A percentile compares a stretch with the other conserved stretches of the same genome.
Conservation (phyloP, 2,329 filamentous ascomycete species). For the Alternaria longipes region DNA sequence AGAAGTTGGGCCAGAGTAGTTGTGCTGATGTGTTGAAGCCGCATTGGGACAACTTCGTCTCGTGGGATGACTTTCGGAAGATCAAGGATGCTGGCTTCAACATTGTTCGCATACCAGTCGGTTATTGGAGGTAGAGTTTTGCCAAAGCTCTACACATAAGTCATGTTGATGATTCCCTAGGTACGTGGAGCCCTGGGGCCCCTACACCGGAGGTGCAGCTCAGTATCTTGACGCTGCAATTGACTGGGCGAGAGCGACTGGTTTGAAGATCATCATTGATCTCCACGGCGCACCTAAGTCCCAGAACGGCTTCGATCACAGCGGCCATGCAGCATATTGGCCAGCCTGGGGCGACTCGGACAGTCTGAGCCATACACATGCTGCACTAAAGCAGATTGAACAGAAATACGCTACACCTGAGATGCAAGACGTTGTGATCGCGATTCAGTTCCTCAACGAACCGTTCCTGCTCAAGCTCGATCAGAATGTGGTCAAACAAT, state of each 20-base stretch:
- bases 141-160: not conserved
- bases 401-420: slow-evolving; percentile 62
- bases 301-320: slow-evolving; percentile 71
- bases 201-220: slow-evolving; percentile 63
- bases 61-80: slow-evolving; percentile 62
- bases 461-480: slow-evolving; percentile 60
- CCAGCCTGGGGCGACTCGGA: slow-evolving; percentile 59
- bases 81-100: slow-evolving; percentile 67
- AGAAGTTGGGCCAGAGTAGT: slow-evolving; percentile 58
- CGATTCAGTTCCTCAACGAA: slow-evolving; percentile 67
- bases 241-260: slow-evolving; percentile 63
- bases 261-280: slow-evolving; percentile 66
- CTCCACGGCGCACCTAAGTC: slow-evolving; percentile 62
- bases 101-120: slow-evolving; percentile 66
- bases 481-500: slow-evolving; percentile 59
- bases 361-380: slow-evolving; percentile 60
- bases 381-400: slow-evolving; percentile 66
- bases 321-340: slow-evolving; percentile 58
- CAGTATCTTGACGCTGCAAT: slow-evolving; percentile 65
- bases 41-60: slow-evolving; percentile 63
- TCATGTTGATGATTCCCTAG: not conserved
- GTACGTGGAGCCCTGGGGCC: slow-evolving; percentile 50
- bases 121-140: slow-evolving; percentile 64
- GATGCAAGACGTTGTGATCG: slow-evolving; percentile 68
- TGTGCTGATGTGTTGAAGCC: slow-evolving; percentile 56